Evolutionary conservation across 1,284 basidiomycete genomes (phyloP).

Genomic region (Meira nashicola): DNA sequence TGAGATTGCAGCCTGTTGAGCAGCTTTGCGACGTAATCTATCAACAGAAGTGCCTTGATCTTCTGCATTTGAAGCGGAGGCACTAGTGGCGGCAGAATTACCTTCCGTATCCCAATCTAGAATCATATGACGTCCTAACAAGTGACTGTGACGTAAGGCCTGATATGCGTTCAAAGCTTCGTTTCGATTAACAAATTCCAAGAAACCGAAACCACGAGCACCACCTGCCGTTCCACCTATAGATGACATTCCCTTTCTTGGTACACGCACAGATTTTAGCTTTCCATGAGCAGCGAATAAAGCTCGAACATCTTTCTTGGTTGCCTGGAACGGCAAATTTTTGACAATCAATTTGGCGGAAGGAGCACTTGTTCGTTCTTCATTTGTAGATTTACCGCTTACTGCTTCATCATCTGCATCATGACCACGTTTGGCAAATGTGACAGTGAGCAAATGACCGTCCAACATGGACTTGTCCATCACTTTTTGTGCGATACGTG

Average conservation of each 20-base stretch:
- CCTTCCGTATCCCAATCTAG: conserved; percentile 75
- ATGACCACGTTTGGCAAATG: conserved; percentile 78
- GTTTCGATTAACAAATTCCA: conserved; percentile 60
- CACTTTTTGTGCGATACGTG: conserved; percentile 70
- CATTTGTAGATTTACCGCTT: conserved; percentile 57
- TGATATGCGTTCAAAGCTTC: conserved; percentile 45
- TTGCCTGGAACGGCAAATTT: conserved; percentile 94
- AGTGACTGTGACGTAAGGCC: conserved; percentile 79
- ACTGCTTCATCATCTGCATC: conserved; percentile 58
- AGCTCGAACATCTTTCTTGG: conserved; percentile 82
- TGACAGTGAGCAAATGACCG: conserved; percentile 76
- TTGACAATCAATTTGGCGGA: conserved; percentile 70
- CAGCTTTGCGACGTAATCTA: too few relatives aligned
- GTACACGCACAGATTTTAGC: conserved; percentile 56
- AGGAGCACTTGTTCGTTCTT: conserved; percentile 60
- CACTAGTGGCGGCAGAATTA: conserved; percentile 14
- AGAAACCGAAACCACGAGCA: conserved; percentile 83
- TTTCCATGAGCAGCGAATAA: conserved; percentile 73
- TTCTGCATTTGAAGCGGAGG: too few relatives aligned
- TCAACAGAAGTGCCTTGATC: too few relatives aligned
- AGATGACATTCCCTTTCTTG: conserved; percentile 66
- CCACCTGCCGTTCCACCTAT: conserved; percentile 63
- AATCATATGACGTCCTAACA: conserved; percentile 89
- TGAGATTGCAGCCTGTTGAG: too few relatives aligned
- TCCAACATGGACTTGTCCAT: conserved; percentile 80